Evolutionary conservation across 2,329 filamentous ascomycete species (phyloP).

Genomic region (Phialophora verrucosa): DNA sequence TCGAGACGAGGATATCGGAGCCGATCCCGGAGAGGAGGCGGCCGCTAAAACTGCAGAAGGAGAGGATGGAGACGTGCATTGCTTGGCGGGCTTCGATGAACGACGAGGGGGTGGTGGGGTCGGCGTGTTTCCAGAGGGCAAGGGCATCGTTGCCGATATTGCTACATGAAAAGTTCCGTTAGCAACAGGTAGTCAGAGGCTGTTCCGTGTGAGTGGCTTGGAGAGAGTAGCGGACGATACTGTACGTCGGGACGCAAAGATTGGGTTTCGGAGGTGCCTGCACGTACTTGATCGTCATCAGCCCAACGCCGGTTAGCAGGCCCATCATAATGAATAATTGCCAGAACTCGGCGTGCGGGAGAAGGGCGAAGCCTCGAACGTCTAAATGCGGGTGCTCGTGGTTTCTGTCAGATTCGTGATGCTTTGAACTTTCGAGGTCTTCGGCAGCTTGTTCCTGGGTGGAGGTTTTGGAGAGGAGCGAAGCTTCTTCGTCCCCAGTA

Average conservation of each 20-base stretch:
- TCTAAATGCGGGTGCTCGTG: constrained; percentile 82
- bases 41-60: constrained; percentile 82
- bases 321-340: constrained; percentile 86
- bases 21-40: constrained; percentile 83
- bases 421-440: constrained; percentile 37
- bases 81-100: constrained; percentile 83
- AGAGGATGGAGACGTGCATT: constrained; percentile 93
- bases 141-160: constrained; percentile 92
- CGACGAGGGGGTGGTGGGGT: constrained; percentile 71
- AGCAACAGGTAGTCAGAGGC: neutral
- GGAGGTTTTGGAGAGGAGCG: constrained; percentile 72
- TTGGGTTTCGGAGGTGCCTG: neutral
- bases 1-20: constrained; percentile 86
- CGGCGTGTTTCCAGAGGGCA: constrained; percentile 86
- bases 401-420: constrained; percentile 65
- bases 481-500: constrained; percentile 34
- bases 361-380: constrained; percentile 80
- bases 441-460: constrained; percentile 30
- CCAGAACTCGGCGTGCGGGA: constrained; percentile 82
- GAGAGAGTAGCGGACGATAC: neutral
- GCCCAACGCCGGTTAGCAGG: constrained; percentile 85
- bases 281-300: constrained; percentile 98
- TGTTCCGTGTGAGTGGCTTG: neutral
- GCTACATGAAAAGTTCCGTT: constrained; percentile 54
- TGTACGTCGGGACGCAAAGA: neutral